Evolutionary conservation across 768 basidiomycete species (phyloP), one percentile per base, ranked within the genome.

Genomic region (Pleurotus tuoliensis): DNA sequence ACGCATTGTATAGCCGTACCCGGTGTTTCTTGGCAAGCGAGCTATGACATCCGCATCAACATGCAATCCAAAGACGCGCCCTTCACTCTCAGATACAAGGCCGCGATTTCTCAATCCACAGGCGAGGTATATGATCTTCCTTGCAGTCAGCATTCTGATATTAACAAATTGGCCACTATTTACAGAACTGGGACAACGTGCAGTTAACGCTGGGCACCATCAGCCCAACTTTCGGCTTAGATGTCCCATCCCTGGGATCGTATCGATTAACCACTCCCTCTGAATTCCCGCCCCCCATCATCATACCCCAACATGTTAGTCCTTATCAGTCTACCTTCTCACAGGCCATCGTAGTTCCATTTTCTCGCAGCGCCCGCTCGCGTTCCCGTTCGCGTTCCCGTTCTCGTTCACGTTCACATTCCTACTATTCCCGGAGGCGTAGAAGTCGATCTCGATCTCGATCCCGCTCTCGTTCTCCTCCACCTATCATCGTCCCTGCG

Each of bases 121-220:
- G 77, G 77, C 30, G 77, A 80, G 66, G 76, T 73, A 53, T 20
- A 66, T 48, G 24, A 9, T 9, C 15, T 20, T 39, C 44, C 5
- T n/a, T 39, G 38, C 56, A 12, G 9, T 2, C 40, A 15, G 30
- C 5, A 15, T 13, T 8, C 5, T 22, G 11, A 11, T 34, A 51
- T 20, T 51, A 40, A 44, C n/a, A 7, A 13, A 12, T 55, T 22
- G 18, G 20, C 34, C 38, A 15, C 13, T 4, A 11, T 40, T n/a
- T 8, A 8, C 53, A 79, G 74, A 68, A 71, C 44, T 81, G 77
- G 77, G 63, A 63, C 0, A 71, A 79, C 55, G 71, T 77, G 2
- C 66, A 73, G 1, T 62, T 79, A 2, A 73, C 69, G 1, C 72
- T 80, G 7, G 76, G 79, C 61, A 81, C 78, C 0, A 70, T 74